phyloP scores from a whole-genome alignment of 2,329 filamentous ascomycete species.

The Hypocreales sp. region DNA sequence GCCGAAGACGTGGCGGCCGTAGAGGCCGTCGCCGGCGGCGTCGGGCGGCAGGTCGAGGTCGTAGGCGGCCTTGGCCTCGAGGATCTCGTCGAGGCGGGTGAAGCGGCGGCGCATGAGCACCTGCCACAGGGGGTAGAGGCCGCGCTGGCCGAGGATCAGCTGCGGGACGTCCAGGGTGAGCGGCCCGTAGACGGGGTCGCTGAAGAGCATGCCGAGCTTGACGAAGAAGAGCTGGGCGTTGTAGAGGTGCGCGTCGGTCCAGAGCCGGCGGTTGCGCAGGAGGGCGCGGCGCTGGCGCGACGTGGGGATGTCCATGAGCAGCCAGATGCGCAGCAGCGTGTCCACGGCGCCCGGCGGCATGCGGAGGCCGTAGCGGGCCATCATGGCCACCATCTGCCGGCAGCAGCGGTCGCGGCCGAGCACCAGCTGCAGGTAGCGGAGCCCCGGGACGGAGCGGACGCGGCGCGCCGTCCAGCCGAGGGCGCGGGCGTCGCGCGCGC shows the following conservation, averaged over 20 bases:
- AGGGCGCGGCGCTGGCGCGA: conserved; percentile 37
- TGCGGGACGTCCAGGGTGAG: conserved; percentile 33
- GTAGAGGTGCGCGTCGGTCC: conserved; percentile 45
- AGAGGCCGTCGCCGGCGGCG: conserved; percentile 7
- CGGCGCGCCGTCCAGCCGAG: conserved; percentile 7
- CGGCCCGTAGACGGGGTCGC: conserved; percentile 42
- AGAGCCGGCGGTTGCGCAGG: conserved; percentile 35
- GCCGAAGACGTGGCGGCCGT: conserved; percentile 25
- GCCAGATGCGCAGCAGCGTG: conserved; percentile 54
- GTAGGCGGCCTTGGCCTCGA: conserved; percentile 44
- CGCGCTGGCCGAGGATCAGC: conserved; percentile 43
- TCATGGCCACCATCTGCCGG: conserved; percentile 44
- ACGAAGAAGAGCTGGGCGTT: conserved; percentile 49
- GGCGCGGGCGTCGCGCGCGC: conserved; percentile 1
- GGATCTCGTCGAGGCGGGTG: conserved; percentile 29
- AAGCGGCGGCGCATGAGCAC: conserved; percentile 42
- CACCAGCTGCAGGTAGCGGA: conserved; percentile 56
- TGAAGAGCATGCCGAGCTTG: conserved; percentile 58
- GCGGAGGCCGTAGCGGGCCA: conserved; percentile 42
- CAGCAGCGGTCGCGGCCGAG: conserved; percentile 38
- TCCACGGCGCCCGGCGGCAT: conserved; percentile 30
- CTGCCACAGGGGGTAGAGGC: conserved; percentile 39
- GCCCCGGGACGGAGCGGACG: conserved; percentile 39
- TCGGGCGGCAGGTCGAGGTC: conserved; percentile 26
- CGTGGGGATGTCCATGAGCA: conserved; percentile 51